phyloP scores from a whole-genome alignment of 768 basidiomycete genomes.

The Stropharia rugosoannulata region DNA sequence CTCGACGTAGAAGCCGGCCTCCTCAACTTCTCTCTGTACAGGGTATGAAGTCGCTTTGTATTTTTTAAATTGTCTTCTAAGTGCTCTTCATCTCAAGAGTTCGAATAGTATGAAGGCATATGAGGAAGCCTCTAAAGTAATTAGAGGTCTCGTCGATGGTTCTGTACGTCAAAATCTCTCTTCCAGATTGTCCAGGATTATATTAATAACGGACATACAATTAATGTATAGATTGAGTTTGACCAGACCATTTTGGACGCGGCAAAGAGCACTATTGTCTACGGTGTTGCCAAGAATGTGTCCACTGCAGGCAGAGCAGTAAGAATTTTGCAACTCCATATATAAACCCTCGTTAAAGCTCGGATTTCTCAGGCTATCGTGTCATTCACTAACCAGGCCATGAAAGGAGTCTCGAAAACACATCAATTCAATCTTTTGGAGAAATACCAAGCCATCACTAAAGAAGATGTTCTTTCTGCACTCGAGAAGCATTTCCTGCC shows the following conservation, averaged over 20 bases:
- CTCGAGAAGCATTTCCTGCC: constrained; percentile 80
- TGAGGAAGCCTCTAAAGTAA: constrained; percentile 73
- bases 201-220: not conserved
- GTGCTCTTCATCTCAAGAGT: constrained; percentile 45
- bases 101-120: constrained; percentile 80
- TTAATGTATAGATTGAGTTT: constrained; percentile 60
- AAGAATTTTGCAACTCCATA: constrained; percentile 25
- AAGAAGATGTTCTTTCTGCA: constrained; percentile 68
- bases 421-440: constrained; percentile 76
- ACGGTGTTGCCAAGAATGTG: constrained; percentile 73
- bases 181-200: not conserved
- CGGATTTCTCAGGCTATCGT: constrained; percentile 49
- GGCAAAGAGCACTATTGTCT: constrained; percentile 91
- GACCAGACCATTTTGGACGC: constrained; percentile 83
- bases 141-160: constrained; percentile 79
- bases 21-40: constrained; percentile 74
- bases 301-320: constrained; percentile 89
- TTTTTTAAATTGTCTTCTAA: not conserved
- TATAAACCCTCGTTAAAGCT: not conserved
- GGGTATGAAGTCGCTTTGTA: constrained; percentile 43
- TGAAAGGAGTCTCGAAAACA: constrained; percentile 80
- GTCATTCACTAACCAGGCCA: constrained; percentile 88
- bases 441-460: constrained; percentile 77
- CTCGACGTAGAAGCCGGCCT: constrained; percentile 79
- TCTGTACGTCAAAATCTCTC: constrained; percentile 47